Base-by-base conservation (phyloP, 805 yeast species). In the Candida pini region DNA sequence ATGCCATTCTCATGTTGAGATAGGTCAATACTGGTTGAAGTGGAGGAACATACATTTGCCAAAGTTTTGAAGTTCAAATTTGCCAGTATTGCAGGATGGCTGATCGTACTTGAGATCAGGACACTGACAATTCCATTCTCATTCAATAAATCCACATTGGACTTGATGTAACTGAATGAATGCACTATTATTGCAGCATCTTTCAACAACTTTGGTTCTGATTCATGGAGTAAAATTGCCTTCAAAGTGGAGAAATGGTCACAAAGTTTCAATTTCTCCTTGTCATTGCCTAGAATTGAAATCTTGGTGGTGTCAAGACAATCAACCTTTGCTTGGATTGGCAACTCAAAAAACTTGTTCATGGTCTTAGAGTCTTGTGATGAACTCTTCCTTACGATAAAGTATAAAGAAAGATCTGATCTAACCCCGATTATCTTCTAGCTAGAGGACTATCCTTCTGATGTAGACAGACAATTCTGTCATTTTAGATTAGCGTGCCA, bases 271-370 rank as follows among this genome's bases (percentile, higher is more conserved):
- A 31, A 30, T 30, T 56, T 57, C 29, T 48, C 51, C 34, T 48
- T 49, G 40, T 56, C 62, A 31, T 57, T 57, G 10, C 62, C 62
- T 32, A 57, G 29, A 12, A 51, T 44, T 9, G 44, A 40, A 9
- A 41, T 21, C 26, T 49, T 51, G 14, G 54, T 16, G 3, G 34
- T 10, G n/a, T 40, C 34, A n/a, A 50, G 33, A 16, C 20, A 18
- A 4, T 30, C 16, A 2, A 32, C 27, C 25, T 45, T 44, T 13
- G 37, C 30, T 7, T 39, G 40, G 15, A 28, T 13, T 5, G 44
- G 35, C 16, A 39, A 33, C 8, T 18, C 23, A 5, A 15, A 9
- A 30, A 48, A 30, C 4, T 38, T 15, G 3, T 28, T 30, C 8
- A 44, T 26, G n/a, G 28, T 20, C 10, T 13, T n/a, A 5, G 31